Base-by-base conservation (phyloP, 1,284 basidiomycete species). In the Fistulinella staudtii region DNA sequence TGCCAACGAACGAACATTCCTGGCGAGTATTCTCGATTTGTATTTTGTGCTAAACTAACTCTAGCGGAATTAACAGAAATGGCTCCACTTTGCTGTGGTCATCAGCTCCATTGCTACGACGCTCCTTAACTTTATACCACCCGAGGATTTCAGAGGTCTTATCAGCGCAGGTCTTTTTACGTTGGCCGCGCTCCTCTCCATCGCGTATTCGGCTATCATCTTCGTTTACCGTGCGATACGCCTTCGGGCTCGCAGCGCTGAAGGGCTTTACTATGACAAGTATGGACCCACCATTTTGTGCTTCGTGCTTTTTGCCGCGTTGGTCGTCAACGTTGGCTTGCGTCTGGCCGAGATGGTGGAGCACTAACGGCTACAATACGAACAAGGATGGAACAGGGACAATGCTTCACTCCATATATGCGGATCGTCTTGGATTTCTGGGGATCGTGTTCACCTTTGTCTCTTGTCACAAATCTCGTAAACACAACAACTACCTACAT, bases 1-100 rank as follows among this genome's bases (percentile, higher is more conserved):
- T 65, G 95, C 95, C 3, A 89, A 90, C 36, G 95, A 97, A 66
- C 76, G 93, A 47, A 94, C 92, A n/a, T 91, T 89, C 73, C 62
- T 90, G 64, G 87, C 86, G 60, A 61, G 81, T 67, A 42, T 20
- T 39, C 47, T 22, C 37, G n/a, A 21, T 38, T 37, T 6, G 8
- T 17, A 40, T 55, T 39, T 42, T 18, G 11, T 39, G 24, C 37
- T 24, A 22, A 25, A 27, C 45, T 64, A 34, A 64, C 13, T 4
- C 9, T 11, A 3, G 13, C 22, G 34, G 6, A 23, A 34, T 35
- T 20, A 22, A 27, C 57, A 93, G 85, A 90, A 86, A 84, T 99
- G 95, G 95, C 74, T 96, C 38, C 86, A 94, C 63, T 93, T 91
- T 57, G 83, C 89, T 1, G 89, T 98, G 48, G 80, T 94, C 54